These are phyloP conservation scores for Onygena corvina DNA, from an alignment of 2,329 filamentous ascomycete species.

Conservation along the genomic window DNA sequence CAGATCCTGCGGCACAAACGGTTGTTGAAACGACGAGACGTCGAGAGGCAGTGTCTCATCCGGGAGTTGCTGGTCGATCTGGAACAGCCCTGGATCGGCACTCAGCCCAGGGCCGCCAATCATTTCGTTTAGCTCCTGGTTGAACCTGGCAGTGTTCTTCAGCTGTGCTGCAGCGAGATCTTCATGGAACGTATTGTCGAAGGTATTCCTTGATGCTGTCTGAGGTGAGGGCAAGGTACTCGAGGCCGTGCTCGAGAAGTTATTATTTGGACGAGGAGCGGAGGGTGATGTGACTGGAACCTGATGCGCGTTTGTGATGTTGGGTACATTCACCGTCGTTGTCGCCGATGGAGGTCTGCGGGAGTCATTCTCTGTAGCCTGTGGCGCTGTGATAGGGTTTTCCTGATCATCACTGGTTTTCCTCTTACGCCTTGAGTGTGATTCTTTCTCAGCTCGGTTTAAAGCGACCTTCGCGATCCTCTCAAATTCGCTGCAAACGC, in stretches of 20 bases:
- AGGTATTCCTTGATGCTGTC: slow-evolving; percentile 5
- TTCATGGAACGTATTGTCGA: slow-evolving; percentile 3
- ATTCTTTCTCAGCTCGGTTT: slow-evolving; percentile 81
- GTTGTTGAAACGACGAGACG: slow-evolving; percentile 56
- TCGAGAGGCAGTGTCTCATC: slow-evolving; percentile 23
- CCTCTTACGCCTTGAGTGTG: slow-evolving; percentile 66
- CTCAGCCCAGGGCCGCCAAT: slow-evolving; percentile 22
- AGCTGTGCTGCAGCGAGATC: slow-evolving; percentile 1
- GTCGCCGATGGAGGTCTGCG: neutral
- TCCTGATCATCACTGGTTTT: slow-evolving; percentile 50
- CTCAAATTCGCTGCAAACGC: slow-evolving; percentile 91
- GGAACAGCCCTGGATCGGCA: slow-evolving; percentile 7
- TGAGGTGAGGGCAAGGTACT: slow-evolving; percentile 9
- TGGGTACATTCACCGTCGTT: slow-evolving; percentile 1
- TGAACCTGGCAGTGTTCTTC: slow-evolving; percentile 9
- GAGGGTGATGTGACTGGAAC: slow-evolving; percentile 8
- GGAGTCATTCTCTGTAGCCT: slow-evolving; percentile 9
- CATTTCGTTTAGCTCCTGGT: slow-evolving; percentile 21
- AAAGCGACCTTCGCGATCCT: slow-evolving; percentile 83
- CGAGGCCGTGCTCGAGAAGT: slow-evolving; percentile 1
- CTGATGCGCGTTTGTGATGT: slow-evolving; percentile 3
- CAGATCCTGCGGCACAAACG: slow-evolving; percentile 80
- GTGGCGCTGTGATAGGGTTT: slow-evolving; percentile 10
- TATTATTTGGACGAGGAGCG: neutral
- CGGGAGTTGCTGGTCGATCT: slow-evolving; percentile 18